phyloP scores from a whole-genome alignment of 768 basidiomycete species.

The Psilocybe subaeruginosa region DNA sequence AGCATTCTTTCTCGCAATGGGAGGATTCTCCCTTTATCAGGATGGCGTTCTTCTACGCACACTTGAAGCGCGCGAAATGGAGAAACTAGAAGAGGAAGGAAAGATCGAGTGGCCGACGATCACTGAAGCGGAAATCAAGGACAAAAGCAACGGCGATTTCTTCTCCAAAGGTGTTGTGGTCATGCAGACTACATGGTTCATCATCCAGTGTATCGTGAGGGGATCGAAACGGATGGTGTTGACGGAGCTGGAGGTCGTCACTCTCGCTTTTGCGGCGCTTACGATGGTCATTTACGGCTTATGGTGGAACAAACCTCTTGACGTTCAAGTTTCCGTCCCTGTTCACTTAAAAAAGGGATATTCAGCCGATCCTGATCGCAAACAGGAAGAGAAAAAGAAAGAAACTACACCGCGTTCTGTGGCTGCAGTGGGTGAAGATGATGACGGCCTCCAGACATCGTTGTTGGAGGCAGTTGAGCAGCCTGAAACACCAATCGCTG shows the following conservation, averaged over 20 bases:
- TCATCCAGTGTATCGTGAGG: conserved; percentile 31
- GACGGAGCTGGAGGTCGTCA: conserved; percentile 38
- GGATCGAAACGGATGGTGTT: conserved; percentile 25
- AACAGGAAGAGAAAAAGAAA: background rate
- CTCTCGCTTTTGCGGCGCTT: conserved; percentile 33
- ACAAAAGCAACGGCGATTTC: conserved; percentile 34
- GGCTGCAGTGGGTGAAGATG: too few species aligned
- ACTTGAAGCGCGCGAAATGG: conserved; percentile 7
- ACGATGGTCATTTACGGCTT: conserved; percentile 31
- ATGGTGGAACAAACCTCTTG: conserved; percentile 45
- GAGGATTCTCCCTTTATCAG: conserved; percentile 26
- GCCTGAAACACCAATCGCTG: too few species aligned
- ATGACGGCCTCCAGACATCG: background rate
- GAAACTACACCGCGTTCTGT: background rate
- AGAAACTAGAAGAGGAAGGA: conserved; percentile 14
- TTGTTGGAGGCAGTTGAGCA: too few species aligned
- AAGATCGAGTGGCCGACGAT: conserved; percentile 20
- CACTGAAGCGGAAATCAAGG: conserved; percentile 23
- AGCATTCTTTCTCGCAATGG: conserved; percentile 23
- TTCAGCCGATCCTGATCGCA: too few species aligned
- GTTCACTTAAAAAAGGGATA: conserved; percentile 1
- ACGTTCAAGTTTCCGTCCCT: conserved; percentile 22
- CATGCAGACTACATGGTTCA: conserved; percentile 38
- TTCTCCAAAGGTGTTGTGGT: conserved; percentile 36
- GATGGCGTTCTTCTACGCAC: conserved; percentile 5